Percentiles rank a stretch among this genome's conserved stretches.
Evolutionary conservation across 225 moss, liverwort and hornwort species (phyloP).

Genomic region (Bryum argenteum): DNA sequence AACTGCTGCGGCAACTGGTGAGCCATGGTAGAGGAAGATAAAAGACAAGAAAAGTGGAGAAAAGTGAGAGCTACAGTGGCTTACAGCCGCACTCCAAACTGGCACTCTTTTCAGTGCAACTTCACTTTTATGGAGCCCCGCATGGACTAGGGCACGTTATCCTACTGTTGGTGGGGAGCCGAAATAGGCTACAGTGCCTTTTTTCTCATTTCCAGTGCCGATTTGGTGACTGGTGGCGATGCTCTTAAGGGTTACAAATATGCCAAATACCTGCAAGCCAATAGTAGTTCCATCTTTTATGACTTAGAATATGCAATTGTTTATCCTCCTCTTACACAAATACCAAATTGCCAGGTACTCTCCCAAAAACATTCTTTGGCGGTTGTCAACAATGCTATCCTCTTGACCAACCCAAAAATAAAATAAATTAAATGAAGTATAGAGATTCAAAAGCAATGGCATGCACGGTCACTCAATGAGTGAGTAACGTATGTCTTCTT

Average conservation of each 20-base stretch:
- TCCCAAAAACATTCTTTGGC: background rate
- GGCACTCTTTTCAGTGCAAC: no score
- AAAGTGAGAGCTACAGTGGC: no score
- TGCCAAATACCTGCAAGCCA: background rate
- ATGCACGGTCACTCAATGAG: background rate
- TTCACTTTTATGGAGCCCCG: no score
- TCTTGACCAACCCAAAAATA: background rate
- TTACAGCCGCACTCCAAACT: no score
- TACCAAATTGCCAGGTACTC: background rate
- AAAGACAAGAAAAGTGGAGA: no score
- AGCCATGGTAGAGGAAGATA: no score
- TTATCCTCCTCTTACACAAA: background rate
- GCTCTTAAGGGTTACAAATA: background rate
- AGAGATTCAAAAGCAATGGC: background rate
- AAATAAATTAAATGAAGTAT: no score
- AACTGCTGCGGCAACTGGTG: no score
- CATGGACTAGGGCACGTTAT: no score
- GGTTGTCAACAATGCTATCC: background rate
- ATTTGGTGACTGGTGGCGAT: fast-evolving
- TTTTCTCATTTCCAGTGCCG: background rate
- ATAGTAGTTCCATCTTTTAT: background rate
- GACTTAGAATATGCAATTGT: background rate
- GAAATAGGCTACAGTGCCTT: no score
- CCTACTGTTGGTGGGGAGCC: no score
- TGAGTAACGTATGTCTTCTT: background rate